Evolutionary conservation across 805 yeast genomes (phyloP).

Genomic region (Candida mattraensis): DNA sequence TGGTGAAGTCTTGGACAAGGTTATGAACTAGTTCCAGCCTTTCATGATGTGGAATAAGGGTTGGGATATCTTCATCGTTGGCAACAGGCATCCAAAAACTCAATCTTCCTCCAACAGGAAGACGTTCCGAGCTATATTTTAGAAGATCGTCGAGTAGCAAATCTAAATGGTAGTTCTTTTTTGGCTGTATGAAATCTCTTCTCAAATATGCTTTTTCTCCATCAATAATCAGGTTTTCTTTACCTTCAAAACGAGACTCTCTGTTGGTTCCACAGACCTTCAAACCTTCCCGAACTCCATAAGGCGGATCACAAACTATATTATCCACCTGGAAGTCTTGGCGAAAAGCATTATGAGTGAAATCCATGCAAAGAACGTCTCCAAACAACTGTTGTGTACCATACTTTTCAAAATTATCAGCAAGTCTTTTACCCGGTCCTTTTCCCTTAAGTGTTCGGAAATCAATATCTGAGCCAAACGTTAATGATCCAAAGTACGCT

Average conservation of each 20-base stretch:
- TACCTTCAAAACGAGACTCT: conserved; percentile 60
- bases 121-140: conserved; percentile 65
- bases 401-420: conserved; percentile 77
- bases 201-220: conserved; percentile 77
- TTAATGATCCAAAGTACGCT: conserved; percentile 75
- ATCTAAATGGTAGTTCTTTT: conserved; percentile 84
- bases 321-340: conserved; percentile 62
- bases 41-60: conserved; percentile 76
- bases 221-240: conserved; percentile 71
- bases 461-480: conserved; percentile 90
- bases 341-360: conserved; percentile 85
- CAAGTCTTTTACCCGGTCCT: conserved; percentile 31
- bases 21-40: conserved; percentile 67
- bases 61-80: conserved; percentile 63
- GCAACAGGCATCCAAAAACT: conserved; percentile 99
- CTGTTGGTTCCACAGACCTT: conserved; percentile 85
- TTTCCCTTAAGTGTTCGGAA: conserved; percentile 76
- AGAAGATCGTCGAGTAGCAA: conserved; percentile 75
- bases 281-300: conserved; percentile 94
- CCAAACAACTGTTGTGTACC: conserved; percentile 54
- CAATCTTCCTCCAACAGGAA: conserved; percentile 75
- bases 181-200: conserved; percentile 87
- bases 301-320: conserved; percentile 95
- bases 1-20: conserved; percentile 84
- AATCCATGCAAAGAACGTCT: conserved; percentile 89